Percentiles rank a stretch among this genome's conserved stretches.
phyloP scores from a whole-genome alignment of 345 rosid genomes.

The Cardamine resedifolia region DNA sequence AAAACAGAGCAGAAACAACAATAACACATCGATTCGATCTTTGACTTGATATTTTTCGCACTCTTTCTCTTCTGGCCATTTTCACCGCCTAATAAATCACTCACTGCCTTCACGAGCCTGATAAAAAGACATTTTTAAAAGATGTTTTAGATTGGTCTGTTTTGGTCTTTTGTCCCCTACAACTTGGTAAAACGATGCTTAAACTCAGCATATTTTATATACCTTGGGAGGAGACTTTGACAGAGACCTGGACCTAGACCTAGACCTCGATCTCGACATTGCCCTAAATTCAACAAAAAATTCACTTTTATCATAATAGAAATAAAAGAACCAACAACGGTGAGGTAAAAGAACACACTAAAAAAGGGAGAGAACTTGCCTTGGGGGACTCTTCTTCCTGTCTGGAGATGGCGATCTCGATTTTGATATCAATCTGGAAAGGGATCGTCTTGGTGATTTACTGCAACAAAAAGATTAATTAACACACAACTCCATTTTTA shows the following conservation, averaged over 20 bases:
- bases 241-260: conserved; percentile 45
- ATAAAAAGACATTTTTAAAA: background rate
- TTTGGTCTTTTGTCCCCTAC: background rate
- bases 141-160: conserved; percentile 8
- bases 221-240: conserved; percentile 65
- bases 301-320: background rate
- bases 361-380: conserved; percentile 39
- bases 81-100: conserved; percentile 10
- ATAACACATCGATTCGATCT: background rate
- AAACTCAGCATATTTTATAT: background rate
- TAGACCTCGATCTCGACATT: conserved; percentile 32
- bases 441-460: conserved; percentile 56
- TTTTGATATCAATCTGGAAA: conserved; percentile 62
- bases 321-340: background rate
- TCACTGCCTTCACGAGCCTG: conserved; percentile 34
- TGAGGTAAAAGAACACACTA: background rate
- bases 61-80: background rate
- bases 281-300: conserved; percentile 12
- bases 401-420: conserved; percentile 73
- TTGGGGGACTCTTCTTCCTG: conserved; percentile 45
- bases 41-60: background rate
- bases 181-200: background rate
- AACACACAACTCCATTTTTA: background rate
- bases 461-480: conserved; percentile 35
- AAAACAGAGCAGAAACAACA: background rate